Evolutionary conservation across 345 rosid species (phyloP).

Genomic region (Gossypium sturtianum): DNA sequence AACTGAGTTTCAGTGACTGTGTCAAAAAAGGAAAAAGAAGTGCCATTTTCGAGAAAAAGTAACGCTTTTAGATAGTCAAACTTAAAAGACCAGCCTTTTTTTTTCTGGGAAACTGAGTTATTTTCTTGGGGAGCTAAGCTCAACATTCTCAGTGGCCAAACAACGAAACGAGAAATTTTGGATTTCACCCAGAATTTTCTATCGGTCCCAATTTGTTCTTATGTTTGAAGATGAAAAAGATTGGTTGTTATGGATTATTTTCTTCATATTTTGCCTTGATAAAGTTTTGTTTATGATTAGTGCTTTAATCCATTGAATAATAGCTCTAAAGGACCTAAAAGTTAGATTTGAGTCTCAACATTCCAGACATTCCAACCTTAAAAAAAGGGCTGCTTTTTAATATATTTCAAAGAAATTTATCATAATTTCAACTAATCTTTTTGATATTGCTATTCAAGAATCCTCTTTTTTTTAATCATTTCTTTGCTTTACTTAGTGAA

Average conservation of each 20-base stretch:
- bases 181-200: not conserved
- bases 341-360: slow-evolving; percentile 1
- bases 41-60: not conserved
- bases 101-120: not conserved
- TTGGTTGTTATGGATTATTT: too few species aligned
- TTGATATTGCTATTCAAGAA: not conserved
- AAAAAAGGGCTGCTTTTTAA: not conserved
- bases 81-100: not conserved
- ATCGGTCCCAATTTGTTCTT: not conserved
- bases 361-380: slow-evolving; percentile 4
- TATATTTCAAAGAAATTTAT: not conserved
- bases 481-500: slow-evolving; percentile 3
- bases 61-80: not conserved
- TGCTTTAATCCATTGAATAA: not conserved
- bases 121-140: not conserved
- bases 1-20: not conserved
- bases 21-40: not conserved
- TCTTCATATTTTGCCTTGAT: too few species aligned
- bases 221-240: too few species aligned
- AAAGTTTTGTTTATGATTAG: not conserved
- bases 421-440: not conserved
- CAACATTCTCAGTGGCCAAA: not conserved
- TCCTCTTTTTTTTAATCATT: not conserved
- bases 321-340: slow-evolving; percentile 12
- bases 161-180: not conserved